Evolutionary conservation across 345 rosid genomes (phyloP).

Genomic region (Murraya paniculata): DNA sequence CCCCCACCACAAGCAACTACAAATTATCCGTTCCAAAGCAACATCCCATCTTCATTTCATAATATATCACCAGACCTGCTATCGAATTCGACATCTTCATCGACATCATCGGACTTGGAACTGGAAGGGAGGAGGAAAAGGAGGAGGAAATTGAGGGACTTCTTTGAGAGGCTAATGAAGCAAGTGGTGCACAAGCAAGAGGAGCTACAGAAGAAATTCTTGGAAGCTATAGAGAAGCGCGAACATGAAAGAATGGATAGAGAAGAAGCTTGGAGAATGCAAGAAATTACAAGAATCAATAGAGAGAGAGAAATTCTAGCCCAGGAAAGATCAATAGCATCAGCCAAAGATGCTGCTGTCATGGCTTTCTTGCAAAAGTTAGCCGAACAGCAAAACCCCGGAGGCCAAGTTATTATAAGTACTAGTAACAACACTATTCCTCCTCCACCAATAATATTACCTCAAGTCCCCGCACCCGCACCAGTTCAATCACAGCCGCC

Average conservation of each 20-base stretch:
- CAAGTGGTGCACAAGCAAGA: constrained; percentile 44
- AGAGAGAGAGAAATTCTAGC: constrained; percentile 38
- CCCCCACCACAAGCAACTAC: background rate
- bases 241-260: constrained; percentile 38
- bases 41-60: constrained; percentile 16
- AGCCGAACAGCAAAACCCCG: constrained; percentile 27
- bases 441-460: background rate
- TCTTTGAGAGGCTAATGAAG: constrained; percentile 37
- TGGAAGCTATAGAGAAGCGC: constrained; percentile 41
- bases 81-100: constrained; percentile 63
- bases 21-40: background rate
- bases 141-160: constrained; percentile 61
- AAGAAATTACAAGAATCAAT: constrained; percentile 47
- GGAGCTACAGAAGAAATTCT: constrained; percentile 41
- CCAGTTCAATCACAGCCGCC: background rate
- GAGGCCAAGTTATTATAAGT: background rate
- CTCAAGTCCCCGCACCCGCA: background rate
- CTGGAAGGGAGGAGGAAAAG: constrained; percentile 35
- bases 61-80: constrained; percentile 36
- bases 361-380: constrained; percentile 42
- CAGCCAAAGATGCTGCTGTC: constrained; percentile 41
- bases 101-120: constrained; percentile 59
- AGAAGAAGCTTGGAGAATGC: constrained; percentile 49
- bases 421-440: background rate
- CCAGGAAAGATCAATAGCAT: constrained; percentile 39